Conservation (phyloP, 202 grass and related monocot genomes). For the Elaeis oleifera region DNA sequence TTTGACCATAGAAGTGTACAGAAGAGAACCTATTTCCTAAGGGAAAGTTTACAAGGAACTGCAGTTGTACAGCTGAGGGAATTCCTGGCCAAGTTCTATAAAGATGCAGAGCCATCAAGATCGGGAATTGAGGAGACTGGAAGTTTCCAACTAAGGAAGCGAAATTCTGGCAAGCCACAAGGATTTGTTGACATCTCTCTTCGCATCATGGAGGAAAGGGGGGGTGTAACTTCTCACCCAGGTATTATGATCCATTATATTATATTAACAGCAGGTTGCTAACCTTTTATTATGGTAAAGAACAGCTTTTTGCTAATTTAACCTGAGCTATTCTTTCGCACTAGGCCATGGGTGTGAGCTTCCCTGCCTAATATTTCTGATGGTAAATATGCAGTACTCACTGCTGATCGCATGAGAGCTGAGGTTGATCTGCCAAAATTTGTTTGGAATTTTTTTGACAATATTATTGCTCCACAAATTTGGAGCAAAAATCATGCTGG, state of each 20-base stretch:
- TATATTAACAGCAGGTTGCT: no score
- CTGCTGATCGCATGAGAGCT: no score
- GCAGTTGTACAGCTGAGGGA: conserved; percentile 55
- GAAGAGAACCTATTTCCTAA: conserved; percentile 75
- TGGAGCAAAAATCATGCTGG: no score
- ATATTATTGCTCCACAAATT: no score
- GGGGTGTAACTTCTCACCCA: conserved; percentile 17
- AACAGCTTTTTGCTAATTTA: neutral
- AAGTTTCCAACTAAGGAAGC: conserved; percentile 74
- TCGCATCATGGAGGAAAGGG: conserved; percentile 43
- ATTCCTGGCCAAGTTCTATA: conserved; percentile 41
- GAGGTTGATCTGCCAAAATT: no score
- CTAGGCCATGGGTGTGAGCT: no score
- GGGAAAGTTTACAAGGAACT: conserved; percentile 64
- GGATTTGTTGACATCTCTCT: conserved; percentile 77
- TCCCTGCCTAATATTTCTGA: no score
- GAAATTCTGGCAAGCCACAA: conserved; percentile 52
- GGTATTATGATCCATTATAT: conserved; percentile 16
- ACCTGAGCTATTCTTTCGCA: no score
- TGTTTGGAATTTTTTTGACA: no score
- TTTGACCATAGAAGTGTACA: conserved; percentile 70
- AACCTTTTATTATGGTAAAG: neutral
- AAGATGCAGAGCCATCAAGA: conserved; percentile 15
- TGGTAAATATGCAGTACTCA: no score
- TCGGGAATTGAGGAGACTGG: conserved; percentile 41